These are phyloP conservation scores for Exsudoporus frostii DNA, from an alignment of 768 basidiomycete species.

Conservation along the genomic window DNA sequence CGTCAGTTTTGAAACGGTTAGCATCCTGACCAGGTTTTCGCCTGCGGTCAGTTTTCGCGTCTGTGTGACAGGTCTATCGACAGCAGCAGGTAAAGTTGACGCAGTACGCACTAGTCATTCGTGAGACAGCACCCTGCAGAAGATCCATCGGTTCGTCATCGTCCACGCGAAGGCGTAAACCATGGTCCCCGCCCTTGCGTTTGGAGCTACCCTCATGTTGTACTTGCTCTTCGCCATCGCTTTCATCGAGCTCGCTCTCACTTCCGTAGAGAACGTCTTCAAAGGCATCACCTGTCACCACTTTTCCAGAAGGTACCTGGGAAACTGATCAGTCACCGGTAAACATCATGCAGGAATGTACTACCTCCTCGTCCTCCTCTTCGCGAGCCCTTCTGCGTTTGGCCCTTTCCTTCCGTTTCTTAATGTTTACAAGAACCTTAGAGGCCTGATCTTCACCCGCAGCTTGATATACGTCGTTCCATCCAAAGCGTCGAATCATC, in stretches of 20 bases:
- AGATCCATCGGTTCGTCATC: constrained; percentile 96
- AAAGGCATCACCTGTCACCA: constrained; percentile 79
- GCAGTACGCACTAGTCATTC: constrained; percentile 59
- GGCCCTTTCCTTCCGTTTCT: constrained; percentile 90
- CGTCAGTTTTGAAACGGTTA: constrained; percentile 81
- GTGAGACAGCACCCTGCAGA: constrained; percentile 71
- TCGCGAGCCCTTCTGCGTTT: constrained; percentile 78
- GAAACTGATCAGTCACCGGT: constrained; percentile 6
- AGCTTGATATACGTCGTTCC: constrained; percentile 75
- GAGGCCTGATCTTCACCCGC: constrained; percentile 75
- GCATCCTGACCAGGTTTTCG: constrained; percentile 87
- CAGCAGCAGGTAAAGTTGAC: not conserved
- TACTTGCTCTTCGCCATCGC: constrained; percentile 52
- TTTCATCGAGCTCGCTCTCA: constrained; percentile 83
- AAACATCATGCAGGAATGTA: not conserved
- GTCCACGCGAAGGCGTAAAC: constrained; percentile 75
- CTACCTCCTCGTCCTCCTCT: constrained; percentile 53
- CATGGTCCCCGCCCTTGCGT: constrained; percentile 37
- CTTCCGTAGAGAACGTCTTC: constrained; percentile 97
- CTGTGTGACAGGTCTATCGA: constrained; percentile 29
- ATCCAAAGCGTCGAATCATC: constrained; percentile 87
- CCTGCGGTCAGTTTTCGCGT: constrained; percentile 45
- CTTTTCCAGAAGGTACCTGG: constrained; percentile 46
- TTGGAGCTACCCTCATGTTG: constrained; percentile 33
- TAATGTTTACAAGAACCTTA: constrained; percentile 91